Evolutionary conservation across 1,284 basidiomycete genomes (phyloP).

Genomic region (Caloboletus inedulis): DNA sequence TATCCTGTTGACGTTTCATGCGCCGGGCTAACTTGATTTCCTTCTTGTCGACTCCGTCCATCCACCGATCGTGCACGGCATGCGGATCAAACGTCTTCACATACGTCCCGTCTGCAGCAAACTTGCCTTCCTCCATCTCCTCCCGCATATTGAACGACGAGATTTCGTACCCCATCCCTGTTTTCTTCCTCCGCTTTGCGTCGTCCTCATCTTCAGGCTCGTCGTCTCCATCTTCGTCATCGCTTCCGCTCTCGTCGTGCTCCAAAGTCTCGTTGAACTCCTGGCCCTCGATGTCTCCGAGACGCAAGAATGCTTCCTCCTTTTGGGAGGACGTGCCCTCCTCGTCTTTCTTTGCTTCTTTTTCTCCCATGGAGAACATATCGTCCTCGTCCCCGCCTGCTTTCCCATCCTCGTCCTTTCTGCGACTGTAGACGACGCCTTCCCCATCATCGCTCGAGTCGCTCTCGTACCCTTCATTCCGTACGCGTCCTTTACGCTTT

Average conservation of each 20-base stretch:
- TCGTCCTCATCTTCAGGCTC: conserved; percentile 81
- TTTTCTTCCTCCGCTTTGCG: conserved; percentile 66
- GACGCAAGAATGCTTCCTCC: conserved; percentile 73
- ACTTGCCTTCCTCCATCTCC: conserved; percentile 97
- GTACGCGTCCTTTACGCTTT: conserved; percentile 64
- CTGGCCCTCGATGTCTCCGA: conserved; percentile 96
- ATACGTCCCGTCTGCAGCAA: conserved; percentile 91
- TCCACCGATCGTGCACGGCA: conserved; percentile 93
- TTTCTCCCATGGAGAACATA: conserved; percentile 79
- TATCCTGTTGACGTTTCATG: conserved; percentile 66
- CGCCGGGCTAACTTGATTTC: conserved; percentile 83
- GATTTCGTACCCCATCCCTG: conserved; percentile 89
- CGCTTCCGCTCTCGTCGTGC: conserved; percentile 42
- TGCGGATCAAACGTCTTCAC: conserved; percentile 86
- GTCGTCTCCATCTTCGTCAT: conserved; percentile 38
- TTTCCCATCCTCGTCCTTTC: conserved; percentile 46
- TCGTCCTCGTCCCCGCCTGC: conserved; percentile 72
- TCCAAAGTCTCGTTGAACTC: conserved; percentile 66
- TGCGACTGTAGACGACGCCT: conserved; percentile 77
- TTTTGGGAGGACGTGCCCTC: conserved; percentile 39
- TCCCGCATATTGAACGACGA: conserved; percentile 99
- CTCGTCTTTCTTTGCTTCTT: conserved; percentile 45
- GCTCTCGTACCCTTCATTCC: conserved; percentile 88
- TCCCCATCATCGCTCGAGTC: conserved; percentile 93
- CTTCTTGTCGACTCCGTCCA: conserved; percentile 83